Conservation (phyloP, 306 rosid species). For the Pterocarpus macrocarpus region DNA sequence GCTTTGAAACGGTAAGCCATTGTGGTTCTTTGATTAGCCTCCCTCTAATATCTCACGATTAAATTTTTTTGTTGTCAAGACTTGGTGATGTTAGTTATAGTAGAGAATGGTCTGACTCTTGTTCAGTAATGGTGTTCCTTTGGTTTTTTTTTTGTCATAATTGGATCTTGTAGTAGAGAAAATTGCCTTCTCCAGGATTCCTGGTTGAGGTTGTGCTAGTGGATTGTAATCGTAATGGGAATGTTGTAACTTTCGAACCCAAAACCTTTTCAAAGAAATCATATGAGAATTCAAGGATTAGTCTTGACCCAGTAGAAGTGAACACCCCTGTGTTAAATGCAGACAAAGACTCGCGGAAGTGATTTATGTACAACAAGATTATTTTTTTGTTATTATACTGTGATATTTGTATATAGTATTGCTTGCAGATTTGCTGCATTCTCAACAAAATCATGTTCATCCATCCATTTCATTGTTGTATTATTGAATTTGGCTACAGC, state of each 20-base stretch:
- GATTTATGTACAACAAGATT: constrained; percentile 57
- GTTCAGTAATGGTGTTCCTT: too few species aligned
- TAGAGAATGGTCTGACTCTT: neutral
- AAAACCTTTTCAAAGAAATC: constrained; percentile 59
- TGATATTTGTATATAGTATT: constrained; percentile 71
- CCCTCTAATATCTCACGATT: constrained; percentile 27
- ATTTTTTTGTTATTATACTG: constrained; percentile 11
- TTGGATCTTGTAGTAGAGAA: constrained; percentile 62
- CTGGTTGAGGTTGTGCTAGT: constrained; percentile 88
- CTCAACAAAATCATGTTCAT: constrained; percentile 40
- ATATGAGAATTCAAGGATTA: constrained; percentile 75
- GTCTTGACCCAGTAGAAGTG: constrained; percentile 53
- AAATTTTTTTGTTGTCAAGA: neutral
- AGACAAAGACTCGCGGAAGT: constrained; percentile 59
- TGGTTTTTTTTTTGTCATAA: neutral
- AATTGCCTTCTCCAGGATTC: constrained; percentile 96
- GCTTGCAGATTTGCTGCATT: constrained; percentile 39
- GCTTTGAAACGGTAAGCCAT: constrained; percentile 84
- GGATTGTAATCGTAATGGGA: constrained; percentile 56
- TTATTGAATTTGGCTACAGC: constrained; percentile 39
- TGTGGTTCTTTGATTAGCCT: constrained; percentile 5
- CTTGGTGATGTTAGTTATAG: neutral
- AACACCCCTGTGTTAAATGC: constrained; percentile 51
- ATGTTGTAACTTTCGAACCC: constrained; percentile 51
- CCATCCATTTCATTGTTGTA: constrained; percentile 46